Percentiles rank a stretch among this genome's conserved stretches.
phyloP scores from a whole-genome alignment of 805 yeast species.

The Pichia rugopelliculosa region DNA sequence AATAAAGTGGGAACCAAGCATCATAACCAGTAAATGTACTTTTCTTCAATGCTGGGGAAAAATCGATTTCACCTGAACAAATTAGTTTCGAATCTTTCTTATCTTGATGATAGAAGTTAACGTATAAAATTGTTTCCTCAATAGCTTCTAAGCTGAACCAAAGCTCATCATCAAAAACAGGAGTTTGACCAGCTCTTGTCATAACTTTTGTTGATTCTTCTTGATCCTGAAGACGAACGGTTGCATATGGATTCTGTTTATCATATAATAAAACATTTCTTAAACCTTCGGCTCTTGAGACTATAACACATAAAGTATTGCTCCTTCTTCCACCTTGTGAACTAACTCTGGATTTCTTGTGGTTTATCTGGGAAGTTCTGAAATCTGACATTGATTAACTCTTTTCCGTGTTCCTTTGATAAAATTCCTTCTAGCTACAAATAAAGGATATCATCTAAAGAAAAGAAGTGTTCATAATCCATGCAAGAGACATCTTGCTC shows the following conservation, averaged over 20 bases:
- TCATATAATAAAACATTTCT: slow-evolving; percentile 83
- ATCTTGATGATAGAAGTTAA: slow-evolving; percentile 78
- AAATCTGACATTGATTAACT: slow-evolving; percentile 5
- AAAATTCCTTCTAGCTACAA: neutral
- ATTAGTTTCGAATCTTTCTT: slow-evolving; percentile 82
- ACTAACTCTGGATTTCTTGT: neutral
- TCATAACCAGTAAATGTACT: slow-evolving; percentile 72
- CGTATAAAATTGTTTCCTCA: slow-evolving; percentile 52
- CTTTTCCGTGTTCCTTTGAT: neutral
- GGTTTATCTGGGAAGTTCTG: slow-evolving; percentile 4
- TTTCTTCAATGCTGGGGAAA: slow-evolving; percentile 62
- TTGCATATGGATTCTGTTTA: slow-evolving; percentile 89
- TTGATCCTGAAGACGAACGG: slow-evolving; percentile 71
- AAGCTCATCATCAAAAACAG: slow-evolving; percentile 76
- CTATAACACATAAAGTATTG: slow-evolving; percentile 63
- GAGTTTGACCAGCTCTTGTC: slow-evolving; percentile 89
- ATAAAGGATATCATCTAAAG: neutral
- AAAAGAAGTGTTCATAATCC: neutral
- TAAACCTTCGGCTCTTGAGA: slow-evolving; percentile 74
- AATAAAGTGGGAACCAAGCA: slow-evolving; percentile 68
- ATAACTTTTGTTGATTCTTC: slow-evolving; percentile 75
- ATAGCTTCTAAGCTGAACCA: slow-evolving; percentile 60
- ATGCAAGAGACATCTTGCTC: neutral
- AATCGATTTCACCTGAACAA: slow-evolving; percentile 74
- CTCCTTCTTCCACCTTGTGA: neutral